Evolutionary conservation across 257 asterid genomes (phyloP).

Genomic region (Thymus quinquecostatus): DNA sequence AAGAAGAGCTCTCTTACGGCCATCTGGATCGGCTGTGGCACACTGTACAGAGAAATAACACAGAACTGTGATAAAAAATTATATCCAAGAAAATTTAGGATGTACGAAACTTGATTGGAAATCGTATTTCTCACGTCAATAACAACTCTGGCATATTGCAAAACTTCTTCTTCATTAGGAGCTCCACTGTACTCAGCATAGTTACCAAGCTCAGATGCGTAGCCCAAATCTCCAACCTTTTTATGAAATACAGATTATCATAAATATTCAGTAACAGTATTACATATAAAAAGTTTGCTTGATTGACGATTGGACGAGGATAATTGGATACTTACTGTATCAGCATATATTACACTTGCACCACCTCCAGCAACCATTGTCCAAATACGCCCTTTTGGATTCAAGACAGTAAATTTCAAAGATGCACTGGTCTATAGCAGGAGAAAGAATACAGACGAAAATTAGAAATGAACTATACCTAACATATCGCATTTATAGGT

Average conservation of each 20-base stretch:
- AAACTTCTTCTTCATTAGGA: slow-evolving; percentile 91
- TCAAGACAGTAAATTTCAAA: slow-evolving; percentile 86
- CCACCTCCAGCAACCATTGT: slow-evolving; percentile 99
- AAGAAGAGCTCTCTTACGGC: slow-evolving; percentile 86
- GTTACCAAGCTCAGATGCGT: slow-evolving; percentile 93
- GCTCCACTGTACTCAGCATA: slow-evolving; percentile 99
- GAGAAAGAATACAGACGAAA: slow-evolving; percentile 20
- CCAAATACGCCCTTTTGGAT: slow-evolving; percentile 97
- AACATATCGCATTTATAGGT: slow-evolving; percentile 2
- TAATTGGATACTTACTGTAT: slow-evolving; percentile 64
- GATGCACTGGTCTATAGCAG: slow-evolving; percentile 92
- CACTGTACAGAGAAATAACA: slow-evolving; percentile 51
- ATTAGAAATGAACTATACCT: not conserved
- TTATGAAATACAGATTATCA: slow-evolving; percentile 5
- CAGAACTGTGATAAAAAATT: not conserved
- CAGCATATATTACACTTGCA: slow-evolving; percentile 95
- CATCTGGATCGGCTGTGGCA: slow-evolving; percentile 93
- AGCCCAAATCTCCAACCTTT: slow-evolving; percentile 89
- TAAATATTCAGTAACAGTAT: not conserved
- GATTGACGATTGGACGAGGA: slow-evolving; percentile 15
- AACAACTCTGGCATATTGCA: slow-evolving; percentile 93
- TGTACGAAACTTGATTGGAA: not conserved
- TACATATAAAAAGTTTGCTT: slow-evolving; percentile 17
- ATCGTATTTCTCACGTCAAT: slow-evolving; percentile 65
- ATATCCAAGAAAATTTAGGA: slow-evolving; percentile 14